Percentiles rank a stretch among this genome's conserved stretches.
Evolutionary conservation across 106 monocot genomes (phyloP).

Genomic region (Agapanthus africanus): DNA sequence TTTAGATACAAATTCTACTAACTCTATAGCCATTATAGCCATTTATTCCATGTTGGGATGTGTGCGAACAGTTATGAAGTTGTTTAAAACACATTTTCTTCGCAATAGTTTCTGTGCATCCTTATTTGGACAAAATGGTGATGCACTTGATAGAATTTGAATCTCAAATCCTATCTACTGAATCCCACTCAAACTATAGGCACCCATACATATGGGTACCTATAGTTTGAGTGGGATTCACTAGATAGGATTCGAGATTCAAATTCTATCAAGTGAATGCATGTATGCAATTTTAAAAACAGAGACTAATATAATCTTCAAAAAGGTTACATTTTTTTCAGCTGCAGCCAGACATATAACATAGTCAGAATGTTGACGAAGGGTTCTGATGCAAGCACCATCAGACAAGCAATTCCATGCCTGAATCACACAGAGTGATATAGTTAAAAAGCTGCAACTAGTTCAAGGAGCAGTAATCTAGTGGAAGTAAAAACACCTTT

Average conservation of each 20-base stretch:
- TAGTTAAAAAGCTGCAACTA: neutral
- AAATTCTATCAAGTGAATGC: neutral
- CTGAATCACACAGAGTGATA: conserved; percentile 26
- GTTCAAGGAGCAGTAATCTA: too few species aligned
- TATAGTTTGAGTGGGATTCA: neutral
- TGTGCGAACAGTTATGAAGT: too few species aligned
- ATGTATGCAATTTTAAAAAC: neutral
- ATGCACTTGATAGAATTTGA: neutral
- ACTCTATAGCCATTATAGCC: too few species aligned
- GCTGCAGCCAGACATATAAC: conserved; percentile 83
- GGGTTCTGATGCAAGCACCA: conserved; percentile 71
- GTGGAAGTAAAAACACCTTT: too few species aligned
- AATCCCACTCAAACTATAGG: neutral
- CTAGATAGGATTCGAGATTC: neutral
- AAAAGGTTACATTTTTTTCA: conserved; percentile 72
- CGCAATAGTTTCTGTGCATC: too few species aligned
- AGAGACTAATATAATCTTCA: neutral
- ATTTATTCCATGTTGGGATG: too few species aligned
- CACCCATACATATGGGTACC: neutral
- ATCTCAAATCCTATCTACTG: neutral
- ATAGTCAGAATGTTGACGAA: conserved; percentile 97
- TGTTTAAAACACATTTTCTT: too few species aligned
- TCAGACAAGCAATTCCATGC: conserved; percentile 77
- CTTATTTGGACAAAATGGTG: too few species aligned
- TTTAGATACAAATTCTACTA: too few species aligned